Base-by-base conservation (phyloP, 805 yeast species). In the Isabelozyma heimii region DNA sequence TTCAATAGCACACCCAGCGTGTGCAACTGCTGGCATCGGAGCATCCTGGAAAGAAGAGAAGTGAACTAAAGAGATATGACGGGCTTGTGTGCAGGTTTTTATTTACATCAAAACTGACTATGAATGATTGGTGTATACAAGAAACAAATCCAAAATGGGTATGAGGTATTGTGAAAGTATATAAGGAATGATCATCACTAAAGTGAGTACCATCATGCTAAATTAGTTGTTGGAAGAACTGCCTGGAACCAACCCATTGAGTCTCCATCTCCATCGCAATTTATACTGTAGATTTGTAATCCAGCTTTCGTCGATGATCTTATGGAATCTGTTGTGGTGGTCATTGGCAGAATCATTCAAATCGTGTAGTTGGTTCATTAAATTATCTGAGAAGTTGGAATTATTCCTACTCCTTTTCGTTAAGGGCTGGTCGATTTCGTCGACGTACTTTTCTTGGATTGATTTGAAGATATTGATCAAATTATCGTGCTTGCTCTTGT, bases 221-320 rank as follows among this genome's bases (percentile, higher is more conserved):
- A 14, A 37, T 37, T 37, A 37, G 5, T 37, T 37, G 9, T 37
- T 37, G 5, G 17, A 14, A 15, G 12, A 8, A 6, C 40, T 15
- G 12, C 43, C 30, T n/a, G 64, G 66, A 8, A 61, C 40, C 7
- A 61, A 51, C 2, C 64, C 61, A 35, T 54, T 51, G 14, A 61
- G 38, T 42, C 66, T 45, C 66, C 66, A 60, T 24, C 62, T 44
- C 62, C 62, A 57, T 38, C 62, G 37, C 13, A 58, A 40, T 41
- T 57, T 56, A 33, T 58, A 43, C 24, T 54, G 61, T 27, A 60
- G 47, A 15, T 37, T 51, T 30, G 42, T 48, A 8, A 59, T 27
- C 64, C 64, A 57, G 20, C 37, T 45, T 28, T 41, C 26, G 45
- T 37, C 28, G 40, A 46, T 9, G 47, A 42, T 47, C 51, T 13